A percentile compares a stretch with the other conserved stretches of the same genome.
These are phyloP conservation scores for Trichocladium uniseriatum DNA, from an alignment of 495 filamentous ascomycete species.

Conservation along the genomic window DNA sequence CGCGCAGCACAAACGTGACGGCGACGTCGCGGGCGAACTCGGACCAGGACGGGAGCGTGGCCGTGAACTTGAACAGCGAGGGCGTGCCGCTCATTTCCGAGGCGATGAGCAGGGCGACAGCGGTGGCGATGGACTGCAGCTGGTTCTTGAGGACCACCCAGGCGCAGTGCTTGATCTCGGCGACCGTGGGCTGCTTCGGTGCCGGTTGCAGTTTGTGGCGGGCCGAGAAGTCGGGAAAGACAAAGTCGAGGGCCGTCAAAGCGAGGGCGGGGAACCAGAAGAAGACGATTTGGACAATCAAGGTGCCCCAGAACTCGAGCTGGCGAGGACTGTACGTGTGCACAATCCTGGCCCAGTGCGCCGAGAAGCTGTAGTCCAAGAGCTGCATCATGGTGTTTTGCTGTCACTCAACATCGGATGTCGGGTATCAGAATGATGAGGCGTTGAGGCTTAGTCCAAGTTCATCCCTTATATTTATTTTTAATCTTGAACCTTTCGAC, in stretches of 20 bases:
- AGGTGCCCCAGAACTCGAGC: constrained; percentile 37
- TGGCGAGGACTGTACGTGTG: constrained; percentile 9
- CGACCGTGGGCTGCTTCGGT: constrained; percentile 38
- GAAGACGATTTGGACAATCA: constrained; percentile 36
- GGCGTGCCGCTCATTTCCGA: constrained; percentile 9
- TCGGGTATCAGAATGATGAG: too few species aligned
- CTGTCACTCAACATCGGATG: too few species aligned
- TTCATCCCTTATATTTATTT: too few species aligned
- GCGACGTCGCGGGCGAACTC: constrained; percentile 37
- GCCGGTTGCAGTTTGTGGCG: constrained; percentile 49
- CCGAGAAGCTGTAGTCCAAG: not conserved
- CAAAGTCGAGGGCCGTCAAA: constrained; percentile 35
- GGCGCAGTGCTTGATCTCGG: constrained; percentile 39
- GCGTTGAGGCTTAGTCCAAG: too few species aligned
- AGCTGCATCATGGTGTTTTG: not conserved
- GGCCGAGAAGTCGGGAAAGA: constrained; percentile 39
- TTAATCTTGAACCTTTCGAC: too few species aligned
- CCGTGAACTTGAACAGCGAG: constrained; percentile 31
- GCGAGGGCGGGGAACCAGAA: constrained; percentile 44
- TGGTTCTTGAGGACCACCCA: constrained; percentile 40
- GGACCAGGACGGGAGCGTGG: constrained; percentile 24
- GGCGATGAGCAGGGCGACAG: constrained; percentile 25
- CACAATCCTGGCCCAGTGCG: constrained; percentile 16
- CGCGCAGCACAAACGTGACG: constrained; percentile 39
- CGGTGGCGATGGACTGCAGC: constrained; percentile 30